Conservation (phyloP, 2,329 filamentous ascomycete genomes). For the Lasiodiplodia hormozganensis region DNA sequence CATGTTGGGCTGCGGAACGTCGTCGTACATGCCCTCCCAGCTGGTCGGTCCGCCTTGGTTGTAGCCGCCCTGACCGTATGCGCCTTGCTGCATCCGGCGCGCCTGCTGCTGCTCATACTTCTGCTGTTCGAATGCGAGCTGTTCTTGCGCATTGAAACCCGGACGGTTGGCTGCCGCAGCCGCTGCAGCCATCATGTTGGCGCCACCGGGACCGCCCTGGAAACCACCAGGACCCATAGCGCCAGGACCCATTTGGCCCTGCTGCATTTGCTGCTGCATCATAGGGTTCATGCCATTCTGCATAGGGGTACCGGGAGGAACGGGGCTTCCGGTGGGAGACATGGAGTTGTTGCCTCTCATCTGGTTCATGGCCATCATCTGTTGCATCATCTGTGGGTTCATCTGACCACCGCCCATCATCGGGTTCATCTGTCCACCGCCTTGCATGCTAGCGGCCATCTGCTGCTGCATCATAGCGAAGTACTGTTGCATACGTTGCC, state of each 20-base stretch:
- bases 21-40: slow-evolving; percentile 99
- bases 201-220: slow-evolving; percentile 19
- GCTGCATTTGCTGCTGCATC: slow-evolving; percentile 77
- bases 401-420: slow-evolving; percentile 66
- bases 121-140: slow-evolving; percentile 77
- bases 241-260: slow-evolving; percentile 45
- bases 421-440: slow-evolving; percentile 47
- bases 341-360: slow-evolving; percentile 33
- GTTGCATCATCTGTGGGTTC: slow-evolving; percentile 65
- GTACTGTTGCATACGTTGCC: slow-evolving; percentile 98
- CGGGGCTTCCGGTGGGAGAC: slow-evolving; percentile 40
- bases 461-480: slow-evolving; percentile 95
- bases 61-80: slow-evolving; percentile 42
- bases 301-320: slow-evolving; percentile 36
- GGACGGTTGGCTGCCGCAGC: slow-evolving; percentile 49
- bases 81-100: slow-evolving; percentile 55
- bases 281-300: slow-evolving; percentile 65
- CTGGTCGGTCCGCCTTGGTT: slow-evolving; percentile 74
- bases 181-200: slow-evolving; percentile 32
- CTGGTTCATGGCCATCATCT: slow-evolving; percentile 48
- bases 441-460: slow-evolving; percentile 63
- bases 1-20: slow-evolving; percentile 82
- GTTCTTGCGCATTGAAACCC: slow-evolving; percentile 72
- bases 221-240: slow-evolving; percentile 48
- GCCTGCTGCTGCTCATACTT: slow-evolving; percentile 76